Evolutionary conservation across 129 eudicot genomes (phyloP).

Genomic region (Chrysanthemum seticuspe): DNA sequence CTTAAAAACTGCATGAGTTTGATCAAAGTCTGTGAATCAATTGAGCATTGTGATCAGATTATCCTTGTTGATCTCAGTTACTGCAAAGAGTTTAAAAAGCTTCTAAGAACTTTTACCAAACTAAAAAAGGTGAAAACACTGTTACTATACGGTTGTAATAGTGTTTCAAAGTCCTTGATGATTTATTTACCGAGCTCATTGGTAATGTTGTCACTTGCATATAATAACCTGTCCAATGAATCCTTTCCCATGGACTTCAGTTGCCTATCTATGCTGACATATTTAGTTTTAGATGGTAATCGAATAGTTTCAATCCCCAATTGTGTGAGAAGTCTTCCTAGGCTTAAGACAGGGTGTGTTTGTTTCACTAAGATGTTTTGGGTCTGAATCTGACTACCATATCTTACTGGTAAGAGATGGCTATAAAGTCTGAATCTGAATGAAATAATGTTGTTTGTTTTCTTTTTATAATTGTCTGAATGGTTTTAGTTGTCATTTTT

Average conservation of each 20-base stretch:
- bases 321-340: constrained; percentile 5
- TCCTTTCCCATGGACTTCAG: constrained; percentile 8
- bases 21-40: background rate
- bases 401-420: no score
- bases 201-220: background rate
- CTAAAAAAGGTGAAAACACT: background rate
- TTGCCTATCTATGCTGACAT: constrained; percentile 1
- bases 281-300: constrained; percentile 1
- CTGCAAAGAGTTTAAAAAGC: background rate
- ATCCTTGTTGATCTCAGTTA: background rate
- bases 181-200: background rate
- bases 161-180: background rate
- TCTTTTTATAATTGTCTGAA: no score
- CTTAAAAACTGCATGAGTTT: background rate
- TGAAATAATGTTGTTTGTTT: no score
- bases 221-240: constrained; percentile 2
- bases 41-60: background rate
- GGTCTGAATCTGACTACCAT: no score
- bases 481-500: no score
- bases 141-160: background rate
- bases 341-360: background rate
- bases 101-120: background rate
- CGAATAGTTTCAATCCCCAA: constrained; percentile 8
- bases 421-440: no score
- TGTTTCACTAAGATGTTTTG: no score